A percentile compares a stretch with the other conserved stretches of the same genome.
Conservation (phyloP, 75 land plant genomes). For the Picea sitchensis region DNA sequence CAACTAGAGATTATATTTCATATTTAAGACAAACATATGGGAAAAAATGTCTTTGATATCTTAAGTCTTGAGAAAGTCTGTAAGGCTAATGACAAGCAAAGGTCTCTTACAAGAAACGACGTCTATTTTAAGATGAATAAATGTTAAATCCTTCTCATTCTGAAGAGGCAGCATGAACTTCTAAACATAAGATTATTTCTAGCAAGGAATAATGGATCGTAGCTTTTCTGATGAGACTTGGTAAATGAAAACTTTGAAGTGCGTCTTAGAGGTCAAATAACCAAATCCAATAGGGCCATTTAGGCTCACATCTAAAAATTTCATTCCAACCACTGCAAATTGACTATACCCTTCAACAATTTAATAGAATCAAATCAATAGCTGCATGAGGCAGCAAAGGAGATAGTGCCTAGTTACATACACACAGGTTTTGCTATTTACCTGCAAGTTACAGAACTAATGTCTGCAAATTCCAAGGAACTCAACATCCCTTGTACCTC, state of each 20-base stretch:
- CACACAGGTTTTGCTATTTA: conserved; percentile 7
- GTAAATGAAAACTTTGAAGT: neutral
- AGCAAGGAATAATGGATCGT: neutral
- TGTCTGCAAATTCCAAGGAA: conserved; percentile 7
- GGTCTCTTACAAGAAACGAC: no score
- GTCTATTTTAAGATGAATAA: no score
- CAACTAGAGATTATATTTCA: no score
- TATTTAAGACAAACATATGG: no score
- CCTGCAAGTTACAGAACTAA: conserved; percentile 2
- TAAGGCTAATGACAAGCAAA: no score
- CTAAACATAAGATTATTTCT: neutral
- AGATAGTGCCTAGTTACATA: neutral
- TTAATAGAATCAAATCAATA: conserved; percentile 5
- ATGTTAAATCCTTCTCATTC: neutral
- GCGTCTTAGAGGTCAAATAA: neutral
- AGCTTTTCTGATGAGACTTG: neutral
- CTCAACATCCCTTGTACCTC: neutral
- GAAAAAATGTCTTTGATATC: no score
- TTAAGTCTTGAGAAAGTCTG: no score
- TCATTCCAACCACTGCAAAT: neutral
- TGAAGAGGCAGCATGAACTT: neutral
- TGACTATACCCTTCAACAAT: neutral
- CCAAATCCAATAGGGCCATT: neutral
- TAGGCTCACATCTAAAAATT: neutral
- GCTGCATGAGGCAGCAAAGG: neutral